Evolutionary conservation across 352 stramenopile genomes (phyloP).

Genomic region (Blastocystis sp.): DNA sequence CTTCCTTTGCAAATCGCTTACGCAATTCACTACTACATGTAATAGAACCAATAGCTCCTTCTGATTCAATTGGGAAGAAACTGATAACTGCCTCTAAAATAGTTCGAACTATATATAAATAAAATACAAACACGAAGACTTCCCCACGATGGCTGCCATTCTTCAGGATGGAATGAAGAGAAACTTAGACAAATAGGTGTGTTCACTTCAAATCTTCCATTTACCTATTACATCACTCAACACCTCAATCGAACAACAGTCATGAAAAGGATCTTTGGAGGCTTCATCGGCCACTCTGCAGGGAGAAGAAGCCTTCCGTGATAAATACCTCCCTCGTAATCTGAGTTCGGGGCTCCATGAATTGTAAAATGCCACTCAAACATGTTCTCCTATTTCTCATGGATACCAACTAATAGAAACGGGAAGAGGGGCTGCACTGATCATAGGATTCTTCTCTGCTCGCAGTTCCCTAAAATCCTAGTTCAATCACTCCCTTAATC

Average conservation of each 20-base stretch:
- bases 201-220: constrained; percentile 67
- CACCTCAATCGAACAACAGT: background rate
- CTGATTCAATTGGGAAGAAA: constrained; percentile 66
- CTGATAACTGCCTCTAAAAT: constrained; percentile 68
- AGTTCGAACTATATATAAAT: constrained; percentile 57
- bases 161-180: constrained; percentile 65
- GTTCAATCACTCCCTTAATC: background rate
- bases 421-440: background rate
- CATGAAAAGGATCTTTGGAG: constrained; percentile 64
- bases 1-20: constrained; percentile 61
- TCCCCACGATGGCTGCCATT: constrained; percentile 68
- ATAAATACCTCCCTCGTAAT: constrained; percentile 71
- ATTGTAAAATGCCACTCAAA: constrained; percentile 73
- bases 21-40: constrained; percentile 27
- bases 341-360: constrained; percentile 68
- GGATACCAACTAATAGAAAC: background rate
- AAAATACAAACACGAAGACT: constrained; percentile 5
- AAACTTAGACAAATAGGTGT: constrained; percentile 64
- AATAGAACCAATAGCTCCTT: constrained; percentile 51
- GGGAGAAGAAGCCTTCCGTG: constrained; percentile 71
- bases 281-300: constrained; percentile 70
- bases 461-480: constrained; percentile 60
- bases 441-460: constrained; percentile 61
- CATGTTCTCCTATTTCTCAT: constrained; percentile 70
- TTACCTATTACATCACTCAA: constrained; percentile 1